Conservation (phyloP, 352 stramenopile genomes). For the Phytopythium ostracodes region DNA sequence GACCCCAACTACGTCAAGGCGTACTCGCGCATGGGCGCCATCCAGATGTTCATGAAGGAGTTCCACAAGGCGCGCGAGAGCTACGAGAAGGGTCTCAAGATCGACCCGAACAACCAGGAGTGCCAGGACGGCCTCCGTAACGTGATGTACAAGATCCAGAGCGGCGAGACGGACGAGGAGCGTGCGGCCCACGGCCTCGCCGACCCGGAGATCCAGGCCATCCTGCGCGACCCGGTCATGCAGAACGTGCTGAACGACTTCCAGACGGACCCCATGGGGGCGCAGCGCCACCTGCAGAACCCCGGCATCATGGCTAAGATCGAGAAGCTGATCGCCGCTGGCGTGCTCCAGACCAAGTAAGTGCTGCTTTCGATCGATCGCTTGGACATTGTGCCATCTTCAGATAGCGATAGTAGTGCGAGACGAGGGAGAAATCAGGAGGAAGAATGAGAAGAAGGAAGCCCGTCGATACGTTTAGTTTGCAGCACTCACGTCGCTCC, state of each 20-base stretch:
- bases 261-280: constrained; percentile 91
- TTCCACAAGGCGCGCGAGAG: constrained; percentile 98
- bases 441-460: neutral
- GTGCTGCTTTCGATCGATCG: too few relatives aligned
- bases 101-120: constrained; percentile 94
- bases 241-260: constrained; percentile 98
- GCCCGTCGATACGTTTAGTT: neutral
- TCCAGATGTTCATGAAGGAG: constrained; percentile 99
- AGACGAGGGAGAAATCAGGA: neutral
- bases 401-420: constrained; percentile 5
- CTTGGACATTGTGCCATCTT: too few relatives aligned
- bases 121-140: constrained; percentile 96
- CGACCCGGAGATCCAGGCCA: constrained; percentile 98
- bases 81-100: constrained; percentile 94
- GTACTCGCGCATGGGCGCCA: constrained; percentile 97
- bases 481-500: too few relatives aligned
- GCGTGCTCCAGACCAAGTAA: constrained; percentile 94
- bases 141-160: constrained; percentile 93
- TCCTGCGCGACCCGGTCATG: constrained; percentile 97
- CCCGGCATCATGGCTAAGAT: constrained; percentile 96
- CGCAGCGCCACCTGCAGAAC: constrained; percentile 94
- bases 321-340: constrained; percentile 98
- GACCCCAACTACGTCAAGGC: constrained; percentile 99
- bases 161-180: constrained; percentile 95
- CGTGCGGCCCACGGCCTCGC: constrained; percentile 96